Base-by-base conservation (phyloP, 78 protist genomes). In the Guillardia theta region DNA sequence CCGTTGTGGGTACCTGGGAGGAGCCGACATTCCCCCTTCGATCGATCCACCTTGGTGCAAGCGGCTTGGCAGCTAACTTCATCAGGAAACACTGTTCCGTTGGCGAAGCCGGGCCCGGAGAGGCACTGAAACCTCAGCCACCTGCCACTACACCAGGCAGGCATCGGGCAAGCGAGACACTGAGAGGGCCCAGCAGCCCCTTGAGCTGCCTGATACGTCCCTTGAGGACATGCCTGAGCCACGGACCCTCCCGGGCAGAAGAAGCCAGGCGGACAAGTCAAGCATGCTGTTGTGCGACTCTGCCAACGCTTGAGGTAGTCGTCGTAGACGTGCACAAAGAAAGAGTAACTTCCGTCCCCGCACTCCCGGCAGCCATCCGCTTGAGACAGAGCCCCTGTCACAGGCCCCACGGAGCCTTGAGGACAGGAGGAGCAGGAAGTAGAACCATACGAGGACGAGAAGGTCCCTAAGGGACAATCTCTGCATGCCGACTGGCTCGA, bases 361-460 rank as follows among this genome's bases (percentile, higher is more conserved):
- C 83, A 70, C 83, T 70, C 83, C 1, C n/a, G 21, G 36, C 83
- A 70, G 33, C 83, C 83, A 70, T 70, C 83, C n/a, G n/a, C n/a
- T 43, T 12, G 36, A 33, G 83, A 70, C 33, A 22, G 45, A 1
- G 45, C 83, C 27, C 83, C 83, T 33, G 41, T 24, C 46, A 70
- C 83, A 18, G 83, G 15, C 4, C 83, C 83, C 45, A 36, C 9
- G 41, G 41, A 36, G 5, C 83, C 83, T 4, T 10, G 27, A 24
- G 83, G 45, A 24, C 83, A 70, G 1, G 45, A 12, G 27, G 83
- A 4, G 6, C 83, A 70, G 21, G 12, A 15, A 3, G 83, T 70
- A 15, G 83, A 22, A 1, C 83, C 83, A 24, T 70, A 70, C 41
- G 1, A 24, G 6, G 9, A 4, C 0, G 83, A 70, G 22, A 70